A percentile compares a stretch with the other conserved stretches of the same genome.
phyloP scores from a whole-genome alignment of 768 basidiomycete genomes.

The Amanita brunnescens region DNA sequence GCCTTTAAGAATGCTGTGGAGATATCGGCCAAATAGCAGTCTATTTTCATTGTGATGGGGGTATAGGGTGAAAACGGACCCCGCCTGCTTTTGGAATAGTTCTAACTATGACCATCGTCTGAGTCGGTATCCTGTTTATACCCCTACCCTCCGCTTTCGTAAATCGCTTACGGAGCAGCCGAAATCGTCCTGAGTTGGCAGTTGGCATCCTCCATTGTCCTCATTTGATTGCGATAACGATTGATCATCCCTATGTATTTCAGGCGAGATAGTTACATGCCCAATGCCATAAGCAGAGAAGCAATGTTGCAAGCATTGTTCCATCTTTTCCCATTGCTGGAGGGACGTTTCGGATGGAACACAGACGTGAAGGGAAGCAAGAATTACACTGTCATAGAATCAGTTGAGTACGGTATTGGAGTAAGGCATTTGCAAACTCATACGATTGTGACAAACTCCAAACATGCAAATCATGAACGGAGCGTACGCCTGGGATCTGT shows the following conservation, averaged over 20 bases:
- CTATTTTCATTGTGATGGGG: neutral
- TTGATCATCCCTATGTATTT: constrained; percentile 28
- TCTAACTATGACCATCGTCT: neutral
- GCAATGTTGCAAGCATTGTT: constrained; percentile 39
- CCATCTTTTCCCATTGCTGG: constrained; percentile 42
- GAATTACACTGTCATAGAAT: constrained; percentile 28
- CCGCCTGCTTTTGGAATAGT: neutral
- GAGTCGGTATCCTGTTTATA: neutral
- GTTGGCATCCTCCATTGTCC: constrained; percentile 23
- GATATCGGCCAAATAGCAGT: constrained; percentile 40
- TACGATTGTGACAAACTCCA: constrained; percentile 51
- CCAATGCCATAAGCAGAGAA: constrained; percentile 43
- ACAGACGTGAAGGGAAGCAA: constrained; percentile 47
- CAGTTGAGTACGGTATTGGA: neutral
- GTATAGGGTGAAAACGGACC: too few species aligned
- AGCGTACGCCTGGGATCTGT: constrained; percentile 37
- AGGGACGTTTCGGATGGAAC: constrained; percentile 38
- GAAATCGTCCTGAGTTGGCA: constrained; percentile 30
- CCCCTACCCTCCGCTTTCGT: constrained; percentile 24
- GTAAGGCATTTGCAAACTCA: constrained; percentile 11
- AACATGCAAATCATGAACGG: constrained; percentile 44
- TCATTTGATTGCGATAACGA: constrained; percentile 22
- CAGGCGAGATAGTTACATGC: constrained; percentile 49
- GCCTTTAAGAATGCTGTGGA: constrained; percentile 93
- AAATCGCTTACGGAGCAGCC: constrained; percentile 34